Conservation (phyloP, 345 rosid species). For the Euphorbia pulcherrima region DNA sequence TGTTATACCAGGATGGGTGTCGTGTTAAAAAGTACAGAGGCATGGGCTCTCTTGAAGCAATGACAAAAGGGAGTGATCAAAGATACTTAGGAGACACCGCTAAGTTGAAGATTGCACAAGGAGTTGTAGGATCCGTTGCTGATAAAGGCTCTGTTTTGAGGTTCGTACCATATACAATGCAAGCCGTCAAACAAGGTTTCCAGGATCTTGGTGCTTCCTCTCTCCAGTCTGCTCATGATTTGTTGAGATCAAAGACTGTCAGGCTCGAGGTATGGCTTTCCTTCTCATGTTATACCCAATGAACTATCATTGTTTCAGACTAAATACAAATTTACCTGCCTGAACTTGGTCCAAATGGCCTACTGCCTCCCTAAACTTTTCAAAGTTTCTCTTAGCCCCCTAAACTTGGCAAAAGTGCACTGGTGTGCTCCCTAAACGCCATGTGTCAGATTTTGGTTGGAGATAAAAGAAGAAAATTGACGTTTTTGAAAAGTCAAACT, state of each 20-base stretch:
- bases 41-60: conserved; percentile 97
- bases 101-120: conserved; percentile 94
- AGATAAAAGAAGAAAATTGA: no score
- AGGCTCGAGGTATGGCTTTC: conserved; percentile 67
- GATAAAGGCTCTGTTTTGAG: conserved; percentile 92
- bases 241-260: conserved; percentile 60
- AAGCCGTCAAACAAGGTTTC: conserved; percentile 96
- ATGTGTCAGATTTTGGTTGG: no score
- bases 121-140: conserved; percentile 91
- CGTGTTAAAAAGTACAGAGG: conserved; percentile 80
- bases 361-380: no score
- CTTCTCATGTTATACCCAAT: background rate
- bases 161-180: conserved; percentile 82
- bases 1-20: conserved; percentile 45
- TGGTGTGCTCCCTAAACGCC: no score
- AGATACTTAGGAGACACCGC: conserved; percentile 83
- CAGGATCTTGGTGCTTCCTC: conserved; percentile 95
- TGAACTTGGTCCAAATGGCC: no score
- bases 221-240: conserved; percentile 62
- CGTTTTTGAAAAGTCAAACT: no score
- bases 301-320: no score
- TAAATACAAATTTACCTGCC: no score
- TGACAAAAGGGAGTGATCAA: conserved; percentile 93
- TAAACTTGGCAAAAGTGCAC: no score
- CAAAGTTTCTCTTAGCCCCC: no score